Evolutionary conservation across 495 filamentous ascomycete genomes (phyloP), one percentile per base, ranked within the genome.

Genomic region (Lichina pygmaea): DNA sequence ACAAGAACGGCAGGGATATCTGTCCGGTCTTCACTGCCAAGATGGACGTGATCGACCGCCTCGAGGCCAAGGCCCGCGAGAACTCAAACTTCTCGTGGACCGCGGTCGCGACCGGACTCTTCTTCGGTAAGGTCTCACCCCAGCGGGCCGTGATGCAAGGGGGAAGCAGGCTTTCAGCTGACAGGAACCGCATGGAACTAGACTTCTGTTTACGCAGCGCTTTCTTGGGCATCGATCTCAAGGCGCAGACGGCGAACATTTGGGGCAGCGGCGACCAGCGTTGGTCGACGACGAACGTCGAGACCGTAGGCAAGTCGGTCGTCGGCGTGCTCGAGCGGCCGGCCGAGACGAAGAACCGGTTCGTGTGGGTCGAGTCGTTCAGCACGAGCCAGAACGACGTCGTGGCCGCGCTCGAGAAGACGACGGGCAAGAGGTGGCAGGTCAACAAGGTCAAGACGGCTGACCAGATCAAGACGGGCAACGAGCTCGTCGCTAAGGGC

Each of bases 351-450:
- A 54, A 49, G n/a, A 70, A 73, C 52, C 50, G 55, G 46, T 62
- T 65, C 52, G 45, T 73, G 13, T 66, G 59, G 49, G 54, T 72
- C 38, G 55, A 61, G 11, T 63, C 59, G 13, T 60, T 68, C 42
- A 58, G 50, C 24, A 56, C 58, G 6, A 59, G 58, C 2, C 70
- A 72, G 56, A 51, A 53, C 3, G 58, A 72, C 33, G 53, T 72
- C 8, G 49, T 72, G 5, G 48, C 50, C 0, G 55, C 58, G 7
- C 49, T 65, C n/a, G 63, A 72, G 53, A 56, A 60, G 15, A 53
- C 51, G 1, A 62, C 60, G 2, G 61, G 58, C 7, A 48, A 52
- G 44, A 58, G 60, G 41, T 71, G 61, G 60, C 54, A 51, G 0
- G 50, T 66, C 6, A 54, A 46, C n/a, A 46, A 58, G 4, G 56